Evolutionary conservation across 2,329 filamentous ascomycete species (phyloP).

Genomic region (Sarocladium strictum): DNA sequence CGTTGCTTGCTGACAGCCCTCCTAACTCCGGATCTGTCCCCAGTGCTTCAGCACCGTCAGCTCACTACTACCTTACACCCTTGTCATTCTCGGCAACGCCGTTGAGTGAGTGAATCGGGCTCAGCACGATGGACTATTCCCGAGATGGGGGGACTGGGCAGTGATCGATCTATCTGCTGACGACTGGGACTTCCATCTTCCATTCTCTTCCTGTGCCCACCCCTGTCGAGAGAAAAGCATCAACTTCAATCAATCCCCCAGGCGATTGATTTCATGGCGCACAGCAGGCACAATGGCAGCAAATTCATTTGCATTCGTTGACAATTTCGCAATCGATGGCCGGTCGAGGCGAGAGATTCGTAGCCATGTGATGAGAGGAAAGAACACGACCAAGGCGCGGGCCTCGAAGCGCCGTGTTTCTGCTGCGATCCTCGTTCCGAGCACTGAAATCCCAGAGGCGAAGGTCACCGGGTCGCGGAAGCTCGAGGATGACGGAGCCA

Average conservation of each 20-base stretch:
- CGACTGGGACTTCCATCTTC: no score
- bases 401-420: neutral
- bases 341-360: slow-evolving; percentile 11
- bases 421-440: neutral
- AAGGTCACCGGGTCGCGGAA: neutral
- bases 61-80: no score
- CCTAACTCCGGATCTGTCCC: no score
- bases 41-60: no score
- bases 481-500: neutral
- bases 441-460: neutral
- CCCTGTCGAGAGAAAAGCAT: neutral
- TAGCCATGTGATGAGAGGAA: slow-evolving; percentile 16
- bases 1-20: no score
- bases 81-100: no score
- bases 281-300: neutral
- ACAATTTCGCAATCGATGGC: slow-evolving; percentile 11
- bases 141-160: no score
- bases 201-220: neutral
- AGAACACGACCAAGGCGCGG: slow-evolving; percentile 12
- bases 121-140: no score
- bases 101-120: no score
- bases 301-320: slow-evolving; percentile 10
- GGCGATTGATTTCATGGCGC: neutral
- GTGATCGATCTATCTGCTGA: no score
- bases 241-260: neutral